These are phyloP conservation scores for Kurtzmaniella natalensis DNA, from an alignment of 1,139 yeast species.

Conservation along the genomic window DNA sequence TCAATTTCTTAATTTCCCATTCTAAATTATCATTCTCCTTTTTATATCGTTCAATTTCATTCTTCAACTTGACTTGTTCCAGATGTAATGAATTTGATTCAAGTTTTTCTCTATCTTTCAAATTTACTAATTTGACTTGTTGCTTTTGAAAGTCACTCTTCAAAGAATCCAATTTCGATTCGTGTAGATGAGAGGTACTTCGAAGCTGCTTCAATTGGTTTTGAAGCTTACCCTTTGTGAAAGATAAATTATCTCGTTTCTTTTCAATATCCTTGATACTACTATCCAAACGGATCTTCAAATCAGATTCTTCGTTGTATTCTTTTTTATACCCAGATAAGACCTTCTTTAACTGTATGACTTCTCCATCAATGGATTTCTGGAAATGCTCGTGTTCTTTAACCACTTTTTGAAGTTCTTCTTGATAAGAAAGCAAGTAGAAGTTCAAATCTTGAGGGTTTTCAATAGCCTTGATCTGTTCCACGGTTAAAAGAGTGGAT, in stretches of 20 bases:
- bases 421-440: constrained; percentile 24
- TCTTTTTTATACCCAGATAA: constrained; percentile 21
- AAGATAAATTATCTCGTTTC: constrained; percentile 25
- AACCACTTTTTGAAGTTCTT: constrained; percentile 23
- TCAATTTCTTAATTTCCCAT: constrained; percentile 18
- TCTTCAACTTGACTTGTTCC: constrained; percentile 11
- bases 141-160: constrained; percentile 20
- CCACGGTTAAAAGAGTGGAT: constrained; percentile 9
- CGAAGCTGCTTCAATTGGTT: constrained; percentile 23
- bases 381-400: constrained; percentile 21
- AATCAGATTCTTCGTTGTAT: constrained; percentile 29
- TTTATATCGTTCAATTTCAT: constrained; percentile 14
- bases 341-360: constrained; percentile 17
- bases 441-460: constrained; percentile 18
- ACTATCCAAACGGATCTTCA: constrained; percentile 25
- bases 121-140: constrained; percentile 14
- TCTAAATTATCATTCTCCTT: constrained; percentile 22
- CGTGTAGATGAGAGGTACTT: constrained; percentile 15
- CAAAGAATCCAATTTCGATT: constrained; percentile 21
- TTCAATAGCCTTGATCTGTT: constrained; percentile 16
- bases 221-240: constrained; percentile 30
- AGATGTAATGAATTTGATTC: constrained; percentile 8
- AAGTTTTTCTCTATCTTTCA: constrained; percentile 15
- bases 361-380: constrained; percentile 16
- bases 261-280: constrained; percentile 33